Evolutionary conservation across 1,139 yeast species (phyloP), one percentile per base, ranked within the genome.

Genomic region (Taphrina deformans): DNA sequence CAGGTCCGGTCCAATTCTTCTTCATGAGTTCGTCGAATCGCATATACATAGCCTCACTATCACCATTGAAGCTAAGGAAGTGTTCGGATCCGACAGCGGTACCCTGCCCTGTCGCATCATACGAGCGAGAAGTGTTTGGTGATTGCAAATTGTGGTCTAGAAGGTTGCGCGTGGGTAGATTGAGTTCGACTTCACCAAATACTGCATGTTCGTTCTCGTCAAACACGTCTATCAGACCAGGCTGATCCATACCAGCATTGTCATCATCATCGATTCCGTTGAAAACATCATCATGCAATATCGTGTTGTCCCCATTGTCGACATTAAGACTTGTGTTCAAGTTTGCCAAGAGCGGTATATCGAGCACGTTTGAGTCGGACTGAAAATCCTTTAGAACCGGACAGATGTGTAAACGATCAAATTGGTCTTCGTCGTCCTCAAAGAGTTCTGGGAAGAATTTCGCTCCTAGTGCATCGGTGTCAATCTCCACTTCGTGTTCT

Each of bases 1-100:
- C 95, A 4, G 97, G 93, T 7, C 97, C 97, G 51, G 96, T 83
- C 96, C 96, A 90, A 73, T 84, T 86, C 55, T 83, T 80, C 68
- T 81, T 84, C 76, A 89, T 77, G 18, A 83, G 81, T 68, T 84
- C 85, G 72, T 89, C 96, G 74, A 89, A 89, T 73, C 88, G 88
- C 0, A 89, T 85, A 85, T 90, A 85, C 63, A 89, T 79, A 70
- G 87, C 90, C 66, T 81, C 81, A 70, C 86, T 90, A 69, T 84
- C 75, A n/a, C 84, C 31, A 38, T 53, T 38, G 79, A 61, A 78
- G 79, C 7, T 33, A 45, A 52, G 31, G 41, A 10, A 16, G n/a
- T 12, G 68, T 70, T 53, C 46, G 5, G 58, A 24, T 12, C 55
- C 44, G 7, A 44, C 27, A 44, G 52, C 33, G n/a, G n/a, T 12